A percentile compares a stretch with the other conserved stretches of the same genome.
Evolutionary conservation across 2,329 filamentous ascomycete species (phyloP).

Genomic region (Clonostachys rosea): DNA sequence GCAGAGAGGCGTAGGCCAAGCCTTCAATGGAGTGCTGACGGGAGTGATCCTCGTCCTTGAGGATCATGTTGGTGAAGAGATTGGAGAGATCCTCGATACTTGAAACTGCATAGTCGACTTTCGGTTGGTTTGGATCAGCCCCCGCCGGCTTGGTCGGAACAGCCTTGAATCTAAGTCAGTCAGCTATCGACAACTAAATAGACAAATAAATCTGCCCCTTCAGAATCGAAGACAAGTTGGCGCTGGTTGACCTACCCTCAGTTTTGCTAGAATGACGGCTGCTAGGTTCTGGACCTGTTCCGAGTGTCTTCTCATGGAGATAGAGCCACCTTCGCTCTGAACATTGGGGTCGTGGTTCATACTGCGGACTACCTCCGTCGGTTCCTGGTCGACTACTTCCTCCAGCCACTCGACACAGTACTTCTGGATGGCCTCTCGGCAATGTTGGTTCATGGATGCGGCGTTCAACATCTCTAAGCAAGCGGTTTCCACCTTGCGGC

Average conservation of each 20-base stretch:
- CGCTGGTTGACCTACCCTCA: slow-evolving; percentile 40
- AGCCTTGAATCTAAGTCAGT: slow-evolving; percentile 51
- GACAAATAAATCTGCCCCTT: background rate
- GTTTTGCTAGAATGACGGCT: slow-evolving; percentile 72
- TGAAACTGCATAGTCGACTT: slow-evolving; percentile 48
- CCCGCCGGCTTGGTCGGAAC: slow-evolving; percentile 38
- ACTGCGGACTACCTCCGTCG: slow-evolving; percentile 45
- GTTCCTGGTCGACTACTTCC: slow-evolving; percentile 72
- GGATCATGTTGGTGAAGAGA: slow-evolving; percentile 63
- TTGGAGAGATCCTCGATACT: slow-evolving; percentile 62
- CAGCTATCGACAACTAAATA: slow-evolving; percentile 26
- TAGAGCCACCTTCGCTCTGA: slow-evolving; percentile 55
- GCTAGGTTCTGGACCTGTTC: slow-evolving; percentile 60
- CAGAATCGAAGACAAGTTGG: background rate
- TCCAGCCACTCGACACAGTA: slow-evolving; percentile 86
- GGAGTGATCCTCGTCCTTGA: slow-evolving; percentile 50
- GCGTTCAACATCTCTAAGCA: slow-evolving; percentile 87
- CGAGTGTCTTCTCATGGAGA: slow-evolving; percentile 56
- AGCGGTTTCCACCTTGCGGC: slow-evolving; percentile 78
- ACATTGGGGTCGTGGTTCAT: slow-evolving; percentile 50
- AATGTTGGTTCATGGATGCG: slow-evolving; percentile 79
- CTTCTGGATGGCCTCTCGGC: slow-evolving; percentile 78
- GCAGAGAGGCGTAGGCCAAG: slow-evolving; percentile 85
- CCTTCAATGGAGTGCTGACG: slow-evolving; percentile 79
- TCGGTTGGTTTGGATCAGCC: slow-evolving; percentile 31